A percentile compares a stretch with the other conserved stretches of the same genome.
Conservation (phyloP, 164 flowering plant species). For the Stephania yunnanensis region DNA sequence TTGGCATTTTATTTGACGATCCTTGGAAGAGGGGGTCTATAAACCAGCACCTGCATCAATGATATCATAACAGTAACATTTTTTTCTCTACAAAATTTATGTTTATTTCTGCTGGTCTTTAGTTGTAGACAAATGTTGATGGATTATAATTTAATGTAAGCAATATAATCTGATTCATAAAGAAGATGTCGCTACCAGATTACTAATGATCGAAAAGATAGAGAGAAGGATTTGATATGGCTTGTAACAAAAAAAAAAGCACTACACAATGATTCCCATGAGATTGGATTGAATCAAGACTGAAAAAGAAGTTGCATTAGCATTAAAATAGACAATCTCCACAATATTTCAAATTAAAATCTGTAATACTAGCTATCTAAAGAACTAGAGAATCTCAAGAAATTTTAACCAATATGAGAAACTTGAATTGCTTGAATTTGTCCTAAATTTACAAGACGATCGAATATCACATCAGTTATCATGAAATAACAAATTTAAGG, state of each 20-base stretch:
- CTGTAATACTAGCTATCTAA: not conserved
- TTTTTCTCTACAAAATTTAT: not conserved
- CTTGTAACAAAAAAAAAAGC: not conserved
- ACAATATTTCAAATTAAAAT: not conserved
- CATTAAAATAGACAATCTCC: not conserved
- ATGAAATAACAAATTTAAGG: not conserved
- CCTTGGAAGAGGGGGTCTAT: not conserved
- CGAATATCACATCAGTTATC: not conserved
- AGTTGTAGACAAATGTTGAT: not conserved
- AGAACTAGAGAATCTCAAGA: too few relatives aligned
- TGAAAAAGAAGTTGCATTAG: not conserved
- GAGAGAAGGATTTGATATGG: not conserved
- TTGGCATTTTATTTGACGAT: not conserved
- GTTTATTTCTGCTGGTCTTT: not conserved
- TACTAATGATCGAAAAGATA: not conserved
- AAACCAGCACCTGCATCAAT: not conserved
- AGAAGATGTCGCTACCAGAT: not conserved
- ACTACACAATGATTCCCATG: not conserved
- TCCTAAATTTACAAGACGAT: not conserved
- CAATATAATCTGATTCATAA: not conserved
- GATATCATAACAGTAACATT: not conserved
- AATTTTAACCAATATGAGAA: not conserved
- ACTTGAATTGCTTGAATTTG: not conserved
- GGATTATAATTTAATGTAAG: not conserved
- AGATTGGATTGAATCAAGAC: not conserved